Evolutionary conservation across 768 basidiomycete species (phyloP), one percentile per base, ranked within the genome.

Genomic region (Boletus rex-veris): DNA sequence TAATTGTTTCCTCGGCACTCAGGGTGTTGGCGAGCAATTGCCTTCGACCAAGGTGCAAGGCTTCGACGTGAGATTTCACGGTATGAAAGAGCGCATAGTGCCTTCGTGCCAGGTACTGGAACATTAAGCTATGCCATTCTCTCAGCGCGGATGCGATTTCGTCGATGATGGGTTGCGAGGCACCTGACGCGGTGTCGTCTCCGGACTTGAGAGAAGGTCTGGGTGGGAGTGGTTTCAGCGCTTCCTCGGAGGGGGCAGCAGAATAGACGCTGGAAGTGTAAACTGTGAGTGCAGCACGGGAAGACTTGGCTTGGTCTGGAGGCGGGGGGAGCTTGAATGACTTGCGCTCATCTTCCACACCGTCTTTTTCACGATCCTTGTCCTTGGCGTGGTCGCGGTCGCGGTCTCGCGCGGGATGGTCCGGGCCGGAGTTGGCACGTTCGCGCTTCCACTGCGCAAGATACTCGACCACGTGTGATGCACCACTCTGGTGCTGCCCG

Each of bases 61-160:
- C 86, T 67, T 96, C 92, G 56, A 98, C 90, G 63, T 96, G 92
- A 48, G 88, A 86, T 53, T 84, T 83, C 50, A 98, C 92, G 8
- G 82, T 77, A 55, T 87, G 82, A 71, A 98, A 98, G 18, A 94
- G 82, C 39, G 82, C 81, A 74, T 98, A 98, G 63, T 98, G 90
- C 50, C 94, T 82, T 42, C 84, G 79, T 9, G 89, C 86, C 39
- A 98, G 86, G 69, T 97, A 94, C 57, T 87, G 87, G 65, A 92
- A 94, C 80, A 98, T 88, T 48, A 93, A 76, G 35, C 83, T 82
- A 64, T 96, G 89, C 94, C 95, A 98, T 81, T 98, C 96, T 37
- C 96, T 85, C 41, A 98, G 74, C 0, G 96, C 95, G 8, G 92
- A 96, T 0, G 96, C 92, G 59, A 98, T 96, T 75, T 98, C 96